phyloP scores from a whole-genome alignment of 129 eudicot genomes.

The Sambucus nigra region DNA sequence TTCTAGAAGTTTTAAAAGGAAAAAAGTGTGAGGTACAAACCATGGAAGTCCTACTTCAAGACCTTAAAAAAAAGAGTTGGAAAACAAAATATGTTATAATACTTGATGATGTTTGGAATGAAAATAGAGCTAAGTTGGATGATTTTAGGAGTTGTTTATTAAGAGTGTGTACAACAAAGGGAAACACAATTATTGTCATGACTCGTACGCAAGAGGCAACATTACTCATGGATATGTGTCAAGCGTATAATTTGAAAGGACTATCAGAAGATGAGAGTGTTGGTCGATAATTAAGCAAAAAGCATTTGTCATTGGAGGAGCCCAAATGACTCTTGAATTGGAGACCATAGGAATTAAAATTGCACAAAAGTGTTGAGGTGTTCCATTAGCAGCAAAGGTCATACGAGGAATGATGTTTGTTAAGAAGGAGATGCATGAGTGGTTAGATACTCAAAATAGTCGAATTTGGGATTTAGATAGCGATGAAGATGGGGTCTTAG shows the following conservation, averaged over 20 bases:
- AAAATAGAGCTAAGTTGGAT: neutral
- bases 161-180: neutral
- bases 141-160: neutral
- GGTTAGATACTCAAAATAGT: neutral
- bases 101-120: slow-evolving; percentile 1
- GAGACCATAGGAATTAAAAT: too few species aligned
- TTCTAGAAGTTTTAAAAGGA: neutral
- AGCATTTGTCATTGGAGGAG: too few species aligned
- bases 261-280: too few species aligned
- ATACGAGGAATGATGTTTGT: neutral
- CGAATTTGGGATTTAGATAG: neutral
- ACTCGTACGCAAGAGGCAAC: neutral
- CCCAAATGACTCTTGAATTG: too few species aligned
- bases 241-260: too few species aligned
- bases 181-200: neutral
- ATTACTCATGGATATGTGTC: too few species aligned
- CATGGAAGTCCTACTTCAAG: neutral
- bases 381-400: neutral
- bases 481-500: neutral
- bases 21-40: neutral
- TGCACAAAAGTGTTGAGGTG: neutral
- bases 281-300: too few species aligned
- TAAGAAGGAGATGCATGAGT: neutral
- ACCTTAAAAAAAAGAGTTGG: neutral
- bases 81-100: neutral